These are phyloP conservation scores for Botrytis tulipae DNA, from an alignment of 2,329 filamentous ascomycete genomes.

Conservation along the genomic window DNA sequence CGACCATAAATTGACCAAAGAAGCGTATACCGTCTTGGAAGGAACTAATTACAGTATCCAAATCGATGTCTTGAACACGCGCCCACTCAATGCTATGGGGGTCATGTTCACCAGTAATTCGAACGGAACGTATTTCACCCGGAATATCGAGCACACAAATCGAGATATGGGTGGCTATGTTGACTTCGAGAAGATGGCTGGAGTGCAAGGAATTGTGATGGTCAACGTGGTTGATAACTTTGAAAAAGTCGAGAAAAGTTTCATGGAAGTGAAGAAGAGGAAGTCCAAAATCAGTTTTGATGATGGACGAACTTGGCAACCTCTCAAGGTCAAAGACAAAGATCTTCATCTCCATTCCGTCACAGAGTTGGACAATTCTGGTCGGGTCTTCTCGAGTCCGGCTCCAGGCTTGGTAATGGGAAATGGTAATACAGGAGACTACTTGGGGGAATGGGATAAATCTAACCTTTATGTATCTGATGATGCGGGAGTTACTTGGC, in stretches of 20 bases:
- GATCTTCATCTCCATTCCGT: conserved; percentile 88
- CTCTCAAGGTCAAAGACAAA: conserved; percentile 63
- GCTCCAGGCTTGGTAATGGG: conserved; percentile 94
- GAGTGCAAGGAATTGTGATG: conserved; percentile 88
- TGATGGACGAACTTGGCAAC: conserved; percentile 82
- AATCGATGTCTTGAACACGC: conserved; percentile 80
- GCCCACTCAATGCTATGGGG: conserved; percentile 70
- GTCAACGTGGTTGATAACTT: conserved; percentile 89
- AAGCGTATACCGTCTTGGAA: conserved; percentile 91
- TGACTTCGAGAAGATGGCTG: conserved; percentile 91
- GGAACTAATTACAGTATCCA: conserved; percentile 98
- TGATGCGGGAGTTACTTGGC: conserved; percentile 86
- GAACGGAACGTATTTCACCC: conserved; percentile 92
- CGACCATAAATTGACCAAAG: conserved; percentile 75
- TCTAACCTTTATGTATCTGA: conserved; percentile 86
- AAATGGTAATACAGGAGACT: conserved; percentile 82
- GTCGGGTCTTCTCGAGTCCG: conserved; percentile 87
- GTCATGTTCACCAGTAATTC: conserved; percentile 94
- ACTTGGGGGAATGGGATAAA: conserved; percentile 67
- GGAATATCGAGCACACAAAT: conserved; percentile 90
- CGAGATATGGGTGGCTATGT: conserved; percentile 73
- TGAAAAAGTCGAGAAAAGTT: conserved; percentile 62
- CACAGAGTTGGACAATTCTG: conserved; percentile 77
- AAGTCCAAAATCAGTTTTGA: conserved; percentile 89
- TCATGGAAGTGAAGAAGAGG: conserved; percentile 60